Evolutionary conservation across 306 rosid species (phyloP).

Genomic region (Lagenaria siceraria): DNA sequence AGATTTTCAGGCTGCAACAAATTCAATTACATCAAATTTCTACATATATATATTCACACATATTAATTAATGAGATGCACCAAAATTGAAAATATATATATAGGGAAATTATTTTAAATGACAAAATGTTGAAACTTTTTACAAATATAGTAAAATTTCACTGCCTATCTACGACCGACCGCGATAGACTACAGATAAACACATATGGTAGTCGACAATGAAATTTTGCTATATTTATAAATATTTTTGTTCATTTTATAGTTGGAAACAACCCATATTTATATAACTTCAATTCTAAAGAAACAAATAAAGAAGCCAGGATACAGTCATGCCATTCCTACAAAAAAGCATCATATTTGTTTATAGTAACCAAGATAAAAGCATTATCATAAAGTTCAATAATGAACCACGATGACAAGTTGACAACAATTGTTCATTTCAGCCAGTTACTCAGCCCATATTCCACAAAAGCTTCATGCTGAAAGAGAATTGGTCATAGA

Average conservation of each 20-base stretch:
- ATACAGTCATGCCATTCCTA: not conserved
- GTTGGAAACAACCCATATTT: too few species aligned
- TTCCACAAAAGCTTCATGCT: not conserved
- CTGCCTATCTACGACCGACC: too few species aligned
- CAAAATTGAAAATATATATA: not conserved
- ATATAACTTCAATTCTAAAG: not conserved
- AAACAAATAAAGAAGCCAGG: not conserved
- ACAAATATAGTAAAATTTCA: too few species aligned
- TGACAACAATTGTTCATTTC: not conserved
- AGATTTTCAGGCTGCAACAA: constrained; percentile 63
- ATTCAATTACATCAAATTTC: not conserved
- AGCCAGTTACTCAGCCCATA: not conserved
- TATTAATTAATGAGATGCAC: not conserved
- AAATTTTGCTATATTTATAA: too few species aligned
- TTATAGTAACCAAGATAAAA: not conserved
- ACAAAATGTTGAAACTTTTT: too few species aligned
- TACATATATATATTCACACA: not conserved
- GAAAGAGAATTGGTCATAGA: not conserved
- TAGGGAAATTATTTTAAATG: too few species aligned
- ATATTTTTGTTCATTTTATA: too few species aligned
- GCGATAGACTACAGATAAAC: too few species aligned
- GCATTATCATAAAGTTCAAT: not conserved
- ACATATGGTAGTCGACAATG: too few species aligned
- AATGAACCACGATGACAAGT: not conserved
- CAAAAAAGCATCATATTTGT: not conserved